These are phyloP conservation scores for Globisporangium nodosum DNA, from an alignment of 352 stramenopile genomes.

Conservation along the genomic window DNA sequence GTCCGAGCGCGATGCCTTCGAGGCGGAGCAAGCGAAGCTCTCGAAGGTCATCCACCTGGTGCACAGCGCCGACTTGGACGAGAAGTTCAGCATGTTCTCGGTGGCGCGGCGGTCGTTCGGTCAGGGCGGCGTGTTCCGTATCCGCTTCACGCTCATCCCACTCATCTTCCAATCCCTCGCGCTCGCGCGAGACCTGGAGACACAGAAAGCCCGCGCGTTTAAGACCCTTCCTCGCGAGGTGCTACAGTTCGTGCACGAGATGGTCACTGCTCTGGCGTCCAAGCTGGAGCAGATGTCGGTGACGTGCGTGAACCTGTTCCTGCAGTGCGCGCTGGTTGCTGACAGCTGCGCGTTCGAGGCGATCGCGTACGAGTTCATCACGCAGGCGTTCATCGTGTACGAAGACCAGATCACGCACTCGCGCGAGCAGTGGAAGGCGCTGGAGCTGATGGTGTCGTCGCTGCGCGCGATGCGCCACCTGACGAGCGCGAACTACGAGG, in stretches of 20 bases:
- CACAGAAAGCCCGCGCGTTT: slow-evolving; percentile 7
- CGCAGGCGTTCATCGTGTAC: slow-evolving; percentile 94
- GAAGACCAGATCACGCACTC: slow-evolving; percentile 95
- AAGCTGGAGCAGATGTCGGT: slow-evolving; percentile 71
- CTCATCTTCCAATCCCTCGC: slow-evolving; percentile 90
- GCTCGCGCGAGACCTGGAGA: slow-evolving; percentile 57
- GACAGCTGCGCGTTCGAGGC: slow-evolving; percentile 80
- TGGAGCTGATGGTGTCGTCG: slow-evolving; percentile 88
- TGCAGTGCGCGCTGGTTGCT: slow-evolving; percentile 90
- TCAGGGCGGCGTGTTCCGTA: slow-evolving; percentile 83
- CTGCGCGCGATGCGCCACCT: slow-evolving; percentile 80
- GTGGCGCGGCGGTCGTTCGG: slow-evolving; percentile 68
- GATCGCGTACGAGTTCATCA: slow-evolving; percentile 97
- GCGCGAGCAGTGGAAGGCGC: slow-evolving; percentile 82
- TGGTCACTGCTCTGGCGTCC: slow-evolving; percentile 89
- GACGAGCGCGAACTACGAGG: slow-evolving; percentile 89
- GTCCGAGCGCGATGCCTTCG: slow-evolving; percentile 43
- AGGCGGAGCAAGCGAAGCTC: slow-evolving; percentile 88
- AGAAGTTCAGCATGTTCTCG: slow-evolving; percentile 52
- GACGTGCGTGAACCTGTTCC: slow-evolving; percentile 90
- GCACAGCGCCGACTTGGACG: slow-evolving; percentile 60
- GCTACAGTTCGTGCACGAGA: slow-evolving; percentile 97
- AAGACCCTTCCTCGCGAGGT: slow-evolving; percentile 87
- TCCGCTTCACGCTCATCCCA: slow-evolving; percentile 90
- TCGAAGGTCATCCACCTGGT: slow-evolving; percentile 94